phyloP scores from a whole-genome alignment of 768 basidiomycete genomes.

The Termitomyces sp. region DNA sequence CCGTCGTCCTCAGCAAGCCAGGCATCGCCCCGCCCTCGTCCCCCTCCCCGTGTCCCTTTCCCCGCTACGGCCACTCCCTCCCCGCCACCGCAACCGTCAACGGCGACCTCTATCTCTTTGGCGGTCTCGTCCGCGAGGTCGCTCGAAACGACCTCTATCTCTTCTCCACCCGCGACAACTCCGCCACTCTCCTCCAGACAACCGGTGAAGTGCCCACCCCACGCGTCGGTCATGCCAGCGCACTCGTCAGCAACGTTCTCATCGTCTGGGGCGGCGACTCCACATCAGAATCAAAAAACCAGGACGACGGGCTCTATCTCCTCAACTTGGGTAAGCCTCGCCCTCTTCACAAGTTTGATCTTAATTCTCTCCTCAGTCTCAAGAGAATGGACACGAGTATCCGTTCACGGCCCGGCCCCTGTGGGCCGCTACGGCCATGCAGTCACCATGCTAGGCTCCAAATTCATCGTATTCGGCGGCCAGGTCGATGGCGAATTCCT shows the following conservation, averaged over 20 bases:
- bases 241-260: conserved; percentile 91
- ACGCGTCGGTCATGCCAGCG: conserved; percentile 95
- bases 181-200: conserved; percentile 82
- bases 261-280: conserved; percentile 99
- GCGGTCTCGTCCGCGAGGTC: conserved; percentile 89
- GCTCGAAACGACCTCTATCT: conserved; percentile 92
- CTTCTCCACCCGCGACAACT: conserved; percentile 77
- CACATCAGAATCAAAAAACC: conserved; percentile 67
- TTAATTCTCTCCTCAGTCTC: conserved; percentile 52
- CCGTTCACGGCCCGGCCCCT: conserved; percentile 73
- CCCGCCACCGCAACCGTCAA: conserved; percentile 72
- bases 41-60: conserved; percentile 87
- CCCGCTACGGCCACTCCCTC: conserved; percentile 93
- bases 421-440: conserved; percentile 94
- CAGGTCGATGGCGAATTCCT: conserved; percentile 94
- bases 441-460: conserved; percentile 86
- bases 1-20: conserved; percentile 60
- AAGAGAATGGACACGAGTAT: conserved; percentile 91
- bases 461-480: conserved; percentile 94
- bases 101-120: conserved; percentile 95
- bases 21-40: conserved; percentile 60
- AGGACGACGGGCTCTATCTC: conserved; percentile 92
- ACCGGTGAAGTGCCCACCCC: conserved; percentile 85
- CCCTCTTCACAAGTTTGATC: too few relatives aligned
- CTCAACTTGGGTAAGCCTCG: conserved; percentile 80